These are phyloP conservation scores for Hericium erinaceus DNA, from an alignment of 768 basidiomycete species.

Conservation along the genomic window DNA sequence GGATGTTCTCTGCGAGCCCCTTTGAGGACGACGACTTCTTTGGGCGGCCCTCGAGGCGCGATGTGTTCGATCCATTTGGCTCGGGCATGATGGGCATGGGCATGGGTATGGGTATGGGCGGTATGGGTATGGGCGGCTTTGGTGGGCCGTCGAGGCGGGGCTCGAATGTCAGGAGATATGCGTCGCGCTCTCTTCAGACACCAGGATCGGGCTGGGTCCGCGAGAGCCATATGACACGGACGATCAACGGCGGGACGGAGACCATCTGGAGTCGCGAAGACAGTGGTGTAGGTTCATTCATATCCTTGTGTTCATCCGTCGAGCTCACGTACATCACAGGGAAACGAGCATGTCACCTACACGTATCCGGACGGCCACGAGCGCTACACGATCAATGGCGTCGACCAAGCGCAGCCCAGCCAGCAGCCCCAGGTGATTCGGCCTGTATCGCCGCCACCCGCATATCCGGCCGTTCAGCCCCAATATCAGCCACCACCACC, in stretches of 20 bases:
- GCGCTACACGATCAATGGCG: constrained; percentile 58
- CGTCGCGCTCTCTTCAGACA: constrained; percentile 17
- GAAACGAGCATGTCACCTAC: constrained; percentile 64
- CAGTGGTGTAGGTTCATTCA: constrained; percentile 36
- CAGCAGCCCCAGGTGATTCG: background rate
- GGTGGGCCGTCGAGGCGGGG: background rate
- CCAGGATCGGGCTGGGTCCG: constrained; percentile 36
- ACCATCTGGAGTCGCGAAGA: constrained; percentile 47
- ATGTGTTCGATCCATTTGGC: background rate
- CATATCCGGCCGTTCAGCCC: background rate
- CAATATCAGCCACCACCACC: background rate
- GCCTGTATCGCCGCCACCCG: background rate
- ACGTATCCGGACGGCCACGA: constrained; percentile 60
- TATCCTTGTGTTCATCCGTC: background rate
- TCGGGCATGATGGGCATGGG: constrained; percentile 1
- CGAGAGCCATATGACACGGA: constrained; percentile 48
- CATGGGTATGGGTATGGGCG: background rate
- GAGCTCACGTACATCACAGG: constrained; percentile 33
- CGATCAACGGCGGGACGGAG: constrained; percentile 61
- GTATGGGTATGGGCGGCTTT: constrained; percentile 3
- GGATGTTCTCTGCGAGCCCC: constrained; percentile 25
- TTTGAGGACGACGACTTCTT: constrained; percentile 1
- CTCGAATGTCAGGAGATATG: constrained; percentile 12
- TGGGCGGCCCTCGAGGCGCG: constrained; percentile 3
- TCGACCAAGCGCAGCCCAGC: constrained; percentile 35